Conservation (phyloP, 352 stramenopile genomes). For the Globisporangium middletonii region DNA sequence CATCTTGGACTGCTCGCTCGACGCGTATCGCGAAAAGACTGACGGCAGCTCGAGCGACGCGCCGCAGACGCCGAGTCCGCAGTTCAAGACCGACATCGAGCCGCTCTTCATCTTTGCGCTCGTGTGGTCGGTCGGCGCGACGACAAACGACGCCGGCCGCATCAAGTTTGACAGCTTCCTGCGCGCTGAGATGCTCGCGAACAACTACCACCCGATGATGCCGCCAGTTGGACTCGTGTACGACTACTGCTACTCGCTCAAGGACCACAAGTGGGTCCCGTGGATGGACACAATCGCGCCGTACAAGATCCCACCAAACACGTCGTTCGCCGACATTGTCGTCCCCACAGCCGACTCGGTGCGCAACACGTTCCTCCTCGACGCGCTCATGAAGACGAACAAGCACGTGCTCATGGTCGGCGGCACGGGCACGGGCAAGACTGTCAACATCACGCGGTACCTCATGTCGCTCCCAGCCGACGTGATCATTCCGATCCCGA, state of each 20-base stretch:
- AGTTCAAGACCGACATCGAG: conserved; percentile 79
- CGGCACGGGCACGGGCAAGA: conserved; percentile 93
- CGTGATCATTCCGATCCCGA: conserved; percentile 85
- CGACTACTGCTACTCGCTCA: conserved; percentile 88
- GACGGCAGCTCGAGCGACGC: conserved; percentile 36
- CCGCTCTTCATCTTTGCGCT: conserved; percentile 91
- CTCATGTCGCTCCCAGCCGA: conserved; percentile 83
- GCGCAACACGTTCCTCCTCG: conserved; percentile 90
- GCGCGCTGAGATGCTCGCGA: conserved; percentile 73
- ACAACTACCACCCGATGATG: conserved; percentile 50
- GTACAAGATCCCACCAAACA: conserved; percentile 69
- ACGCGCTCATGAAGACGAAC: conserved; percentile 70
- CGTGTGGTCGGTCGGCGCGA: conserved; percentile 90
- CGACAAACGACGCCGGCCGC: conserved; percentile 84
- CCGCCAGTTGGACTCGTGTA: conserved; percentile 76
- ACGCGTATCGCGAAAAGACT: conserved; percentile 55
- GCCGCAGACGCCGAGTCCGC: conserved; percentile 33
- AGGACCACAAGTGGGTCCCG: conserved; percentile 86
- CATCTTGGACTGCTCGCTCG: conserved; percentile 88
- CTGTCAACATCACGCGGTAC: conserved; percentile 90
- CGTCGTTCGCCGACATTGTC: conserved; percentile 90
- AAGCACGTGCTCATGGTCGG: conserved; percentile 95
- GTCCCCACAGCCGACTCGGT: conserved; percentile 92
- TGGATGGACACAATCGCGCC: conserved; percentile 92
- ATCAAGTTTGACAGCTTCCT: conserved; percentile 88